Evolutionary conservation across 331 rosid species (phyloP).

Genomic region (Acacia concinna): DNA sequence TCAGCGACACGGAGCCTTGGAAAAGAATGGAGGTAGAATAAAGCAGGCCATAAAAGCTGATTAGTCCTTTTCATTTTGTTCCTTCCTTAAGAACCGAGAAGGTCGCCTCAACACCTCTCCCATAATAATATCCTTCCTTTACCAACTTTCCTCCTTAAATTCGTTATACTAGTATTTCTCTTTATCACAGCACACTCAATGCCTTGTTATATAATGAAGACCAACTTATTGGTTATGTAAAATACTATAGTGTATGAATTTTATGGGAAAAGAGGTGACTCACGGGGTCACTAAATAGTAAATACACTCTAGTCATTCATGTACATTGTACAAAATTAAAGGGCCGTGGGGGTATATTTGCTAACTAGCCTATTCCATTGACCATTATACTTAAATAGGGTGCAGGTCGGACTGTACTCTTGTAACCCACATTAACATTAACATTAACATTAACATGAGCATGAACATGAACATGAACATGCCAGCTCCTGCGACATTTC

Average conservation of each 20-base stretch:
- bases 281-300: conserved; percentile 41
- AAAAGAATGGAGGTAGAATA: conserved; percentile 35
- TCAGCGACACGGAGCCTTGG: conserved; percentile 20
- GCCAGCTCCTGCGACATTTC: conserved; percentile 69
- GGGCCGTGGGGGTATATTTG: no score
- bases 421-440: conserved; percentile 12
- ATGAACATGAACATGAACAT: no score
- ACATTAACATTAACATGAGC: no score
- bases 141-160: background rate
- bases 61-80: conserved; percentile 40
- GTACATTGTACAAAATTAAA: no score
- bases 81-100: conserved; percentile 28
- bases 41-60: conserved; percentile 13
- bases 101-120: background rate
- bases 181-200: no score
- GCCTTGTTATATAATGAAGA: no score
- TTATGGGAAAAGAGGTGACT: conserved; percentile 34
- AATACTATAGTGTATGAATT: conserved; percentile 32
- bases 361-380: conserved; percentile 42
- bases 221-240: conserved; percentile 17
- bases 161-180: background rate
- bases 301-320: conserved; percentile 41
- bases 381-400: conserved; percentile 10
- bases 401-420: conserved; percentile 51
- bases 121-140: background rate